phyloP scores from a whole-genome alignment of 805 yeast species.

The Geotrichum ghanense region DNA sequence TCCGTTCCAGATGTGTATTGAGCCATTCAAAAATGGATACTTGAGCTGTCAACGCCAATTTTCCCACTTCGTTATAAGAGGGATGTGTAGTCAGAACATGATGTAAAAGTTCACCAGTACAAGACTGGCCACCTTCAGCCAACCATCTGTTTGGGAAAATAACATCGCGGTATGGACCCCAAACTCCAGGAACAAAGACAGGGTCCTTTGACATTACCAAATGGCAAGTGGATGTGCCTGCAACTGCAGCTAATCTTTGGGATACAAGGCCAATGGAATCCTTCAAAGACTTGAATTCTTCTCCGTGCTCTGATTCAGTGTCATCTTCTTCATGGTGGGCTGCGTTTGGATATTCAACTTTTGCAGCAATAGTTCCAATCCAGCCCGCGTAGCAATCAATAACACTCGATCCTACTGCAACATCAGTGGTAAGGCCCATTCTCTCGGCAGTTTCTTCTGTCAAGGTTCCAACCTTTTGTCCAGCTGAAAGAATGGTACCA shows the following conservation, averaged over 20 bases:
- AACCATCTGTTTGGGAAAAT: slow-evolving; percentile 83
- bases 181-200: slow-evolving; percentile 87
- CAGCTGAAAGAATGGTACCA: slow-evolving; percentile 75
- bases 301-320: slow-evolving; percentile 31
- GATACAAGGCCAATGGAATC: slow-evolving; percentile 1
- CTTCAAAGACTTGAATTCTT: not conserved
- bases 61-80: slow-evolving; percentile 62
- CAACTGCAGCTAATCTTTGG: slow-evolving; percentile 86
- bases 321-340: slow-evolving; percentile 7
- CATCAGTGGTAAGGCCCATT: slow-evolving; percentile 67
- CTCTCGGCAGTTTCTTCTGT: slow-evolving; percentile 59
- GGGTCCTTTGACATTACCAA: slow-evolving; percentile 77
- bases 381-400: slow-evolving; percentile 98
- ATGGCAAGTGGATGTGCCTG: slow-evolving; percentile 97
- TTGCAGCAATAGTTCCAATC: slow-evolving; percentile 96
- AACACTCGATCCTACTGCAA: slow-evolving; percentile 89
- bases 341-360: slow-evolving; percentile 41
- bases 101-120: slow-evolving; percentile 89
- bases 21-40: slow-evolving; percentile 62
- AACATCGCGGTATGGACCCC: slow-evolving; percentile 97
- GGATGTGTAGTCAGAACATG: slow-evolving; percentile 86
- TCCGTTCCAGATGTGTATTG: slow-evolving; percentile 59
- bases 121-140: slow-evolving; percentile 98
- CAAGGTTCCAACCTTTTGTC: slow-evolving; percentile 76
- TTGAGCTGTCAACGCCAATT: slow-evolving; percentile 43